These are phyloP conservation scores for Quercus suber DNA, from an alignment of 306 rosid genomes.

Conservation along the genomic window DNA sequence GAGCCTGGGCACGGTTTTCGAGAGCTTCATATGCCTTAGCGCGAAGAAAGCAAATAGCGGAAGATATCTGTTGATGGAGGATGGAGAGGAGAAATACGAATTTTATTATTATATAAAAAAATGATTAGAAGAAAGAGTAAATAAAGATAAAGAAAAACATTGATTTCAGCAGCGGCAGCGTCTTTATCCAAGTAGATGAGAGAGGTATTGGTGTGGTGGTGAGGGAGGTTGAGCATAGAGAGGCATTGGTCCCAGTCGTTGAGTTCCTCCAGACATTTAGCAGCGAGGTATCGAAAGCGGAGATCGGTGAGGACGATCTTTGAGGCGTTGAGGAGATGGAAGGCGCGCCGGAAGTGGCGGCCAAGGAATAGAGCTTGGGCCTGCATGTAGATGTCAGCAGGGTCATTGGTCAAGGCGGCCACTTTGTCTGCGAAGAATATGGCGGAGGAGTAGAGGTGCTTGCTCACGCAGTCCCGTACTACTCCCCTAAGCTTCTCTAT, in stretches of 20 bases:
- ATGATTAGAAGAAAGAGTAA: neutral
- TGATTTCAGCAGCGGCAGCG: neutral
- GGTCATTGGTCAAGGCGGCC: conserved; percentile 81
- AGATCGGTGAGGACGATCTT: conserved; percentile 86
- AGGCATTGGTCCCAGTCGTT: conserved; percentile 98
- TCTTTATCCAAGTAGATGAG: too few species aligned
- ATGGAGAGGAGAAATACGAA: conserved; percentile 15
- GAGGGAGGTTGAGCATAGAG: conserved; percentile 49
- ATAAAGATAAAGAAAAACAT: neutral
- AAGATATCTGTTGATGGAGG: conserved; percentile 61
- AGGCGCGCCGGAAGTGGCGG: conserved; percentile 92
- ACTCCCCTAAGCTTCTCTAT: conserved; percentile 92
- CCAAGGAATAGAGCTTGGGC: conserved; percentile 95
- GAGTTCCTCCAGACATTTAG: conserved; percentile 96
- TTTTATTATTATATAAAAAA: neutral
- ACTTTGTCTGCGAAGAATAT: conserved; percentile 96
- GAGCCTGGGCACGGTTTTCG: conserved; percentile 90
- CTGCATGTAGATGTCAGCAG: conserved; percentile 95
- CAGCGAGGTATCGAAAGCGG: conserved; percentile 94
- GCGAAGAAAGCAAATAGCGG: conserved; percentile 91
- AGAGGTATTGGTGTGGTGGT: too few species aligned
- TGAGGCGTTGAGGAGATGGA: conserved; percentile 92
- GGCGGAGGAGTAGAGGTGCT: conserved; percentile 92
- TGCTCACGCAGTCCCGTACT: conserved; percentile 87
- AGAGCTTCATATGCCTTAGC: conserved; percentile 93